A percentile compares a stretch with the other conserved stretches of the same genome.
These are phyloP conservation scores for Xanthoconium purpureum DNA, from an alignment of 768 basidiomycete genomes.

Conservation along the genomic window DNA sequence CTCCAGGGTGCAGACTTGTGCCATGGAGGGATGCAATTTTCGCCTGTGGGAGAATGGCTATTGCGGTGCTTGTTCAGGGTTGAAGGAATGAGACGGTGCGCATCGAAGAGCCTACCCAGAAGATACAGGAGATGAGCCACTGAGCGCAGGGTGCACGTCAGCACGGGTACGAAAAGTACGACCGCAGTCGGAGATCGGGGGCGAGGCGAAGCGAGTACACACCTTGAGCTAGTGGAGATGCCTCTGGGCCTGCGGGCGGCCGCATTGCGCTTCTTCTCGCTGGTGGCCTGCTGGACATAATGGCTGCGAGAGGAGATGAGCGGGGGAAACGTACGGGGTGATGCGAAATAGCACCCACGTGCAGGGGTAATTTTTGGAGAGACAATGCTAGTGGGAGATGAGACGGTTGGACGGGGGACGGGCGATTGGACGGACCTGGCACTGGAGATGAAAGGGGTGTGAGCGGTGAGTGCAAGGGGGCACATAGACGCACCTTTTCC, in stretches of 20 bases:
- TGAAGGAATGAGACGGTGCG: slow-evolving; percentile 17
- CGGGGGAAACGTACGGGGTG: slow-evolving; percentile 15
- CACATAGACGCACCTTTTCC: slow-evolving; percentile 59
- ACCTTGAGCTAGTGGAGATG: slow-evolving; percentile 51
- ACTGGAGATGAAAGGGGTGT: slow-evolving; percentile 40
- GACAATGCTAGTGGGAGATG: slow-evolving; percentile 59
- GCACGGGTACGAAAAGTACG: slow-evolving; percentile 27
- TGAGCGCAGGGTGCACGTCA: slow-evolving; percentile 16
- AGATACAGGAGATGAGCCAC: slow-evolving; percentile 30
- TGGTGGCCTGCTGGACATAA: slow-evolving; percentile 79
- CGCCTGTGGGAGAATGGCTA: slow-evolving; percentile 30
- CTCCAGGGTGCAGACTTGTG: slow-evolving; percentile 31
- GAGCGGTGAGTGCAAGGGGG: slow-evolving; percentile 7
- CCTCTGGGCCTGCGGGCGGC: slow-evolving; percentile 65
- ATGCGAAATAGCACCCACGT: slow-evolving; percentile 55
- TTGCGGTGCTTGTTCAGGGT: slow-evolving; percentile 27
- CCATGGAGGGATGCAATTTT: slow-evolving; percentile 28
- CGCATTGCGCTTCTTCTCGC: slow-evolving; percentile 72
- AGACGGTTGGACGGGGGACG: slow-evolving; percentile 1
- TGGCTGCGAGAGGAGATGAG: slow-evolving; percentile 45
- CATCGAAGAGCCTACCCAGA: slow-evolving; percentile 41
- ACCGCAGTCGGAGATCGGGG: slow-evolving; percentile 19
- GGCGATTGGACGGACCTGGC: slow-evolving; percentile 51
- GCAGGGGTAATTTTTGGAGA: slow-evolving; percentile 87
- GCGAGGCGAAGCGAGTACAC: slow-evolving; percentile 2